A percentile compares a stretch with the other conserved stretches of the same genome.
These are phyloP conservation scores for Pulicaria dysenterica DNA, from an alignment of 129 eudicot species.

Conservation along the genomic window DNA sequence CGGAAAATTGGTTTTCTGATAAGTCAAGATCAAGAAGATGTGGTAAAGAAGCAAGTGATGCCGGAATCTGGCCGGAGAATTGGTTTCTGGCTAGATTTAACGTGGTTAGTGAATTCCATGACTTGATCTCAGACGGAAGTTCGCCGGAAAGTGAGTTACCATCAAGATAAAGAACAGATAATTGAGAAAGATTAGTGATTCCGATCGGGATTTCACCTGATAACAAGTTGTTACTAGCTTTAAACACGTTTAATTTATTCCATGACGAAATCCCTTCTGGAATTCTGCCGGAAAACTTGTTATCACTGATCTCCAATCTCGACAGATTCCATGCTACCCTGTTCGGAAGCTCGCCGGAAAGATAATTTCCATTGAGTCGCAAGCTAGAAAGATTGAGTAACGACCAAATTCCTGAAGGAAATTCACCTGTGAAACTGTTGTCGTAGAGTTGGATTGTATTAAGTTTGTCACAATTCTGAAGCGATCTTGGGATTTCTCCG, in stretches of 20 bases:
- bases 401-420: constrained; percentile 69
- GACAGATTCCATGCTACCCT: constrained; percentile 63
- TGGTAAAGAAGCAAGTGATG: constrained; percentile 51
- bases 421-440: constrained; percentile 64
- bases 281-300: constrained; percentile 71
- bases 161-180: constrained; percentile 59
- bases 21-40: constrained; percentile 74
- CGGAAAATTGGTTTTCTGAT: constrained; percentile 69
- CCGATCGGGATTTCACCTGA: constrained; percentile 72
- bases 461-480: constrained; percentile 51
- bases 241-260: constrained; percentile 58
- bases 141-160: constrained; percentile 79
- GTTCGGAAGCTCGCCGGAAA: constrained; percentile 68
- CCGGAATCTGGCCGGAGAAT: constrained; percentile 77
- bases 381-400: constrained; percentile 41
- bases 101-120: constrained; percentile 67
- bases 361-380: constrained; percentile 51
- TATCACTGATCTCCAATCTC: constrained; percentile 70
- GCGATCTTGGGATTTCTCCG: constrained; percentile 75
- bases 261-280: constrained; percentile 57
- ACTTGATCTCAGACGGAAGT: constrained; percentile 54
- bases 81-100: constrained; percentile 69
- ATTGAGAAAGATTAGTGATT: constrained; percentile 57
- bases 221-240: constrained; percentile 71
- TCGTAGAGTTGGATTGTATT: constrained; percentile 51